Base-by-base conservation (phyloP, 495 filamentous ascomycete genomes). In the Annulohypoxylon stygium region DNA sequence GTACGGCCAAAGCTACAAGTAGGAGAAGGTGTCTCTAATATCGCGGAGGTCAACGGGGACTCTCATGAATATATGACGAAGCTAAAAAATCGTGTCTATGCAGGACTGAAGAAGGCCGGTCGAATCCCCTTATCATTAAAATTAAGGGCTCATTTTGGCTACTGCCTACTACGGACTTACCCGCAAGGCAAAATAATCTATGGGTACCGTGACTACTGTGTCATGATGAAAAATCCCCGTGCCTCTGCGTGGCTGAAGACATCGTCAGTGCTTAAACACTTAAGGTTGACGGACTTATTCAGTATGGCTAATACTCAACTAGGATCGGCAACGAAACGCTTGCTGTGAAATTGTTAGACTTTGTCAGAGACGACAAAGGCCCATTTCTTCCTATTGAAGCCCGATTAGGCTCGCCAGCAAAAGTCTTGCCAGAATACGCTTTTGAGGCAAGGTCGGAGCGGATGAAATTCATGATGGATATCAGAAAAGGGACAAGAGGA, bases 121-220 rank as follows among this genome's bases (percentile, higher is more conserved):
- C 55, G 65, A 54, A 41, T 79, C 26, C 71, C 74, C 7, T 33
- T 80, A 14, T 76, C 83, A 36, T 74, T 89, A 37, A 80, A 81
- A 1, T 83, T 93, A 85, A 83, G 87, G 20, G 82, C 90, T 3
- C 81, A 85, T 36, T 85, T 92, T 48, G 91, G 90, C 0, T 79
- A 81, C 0, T 82, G 89, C 30, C 70, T 84, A 7, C 78, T 92
- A 12, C 78, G 79, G 8, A 70, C 78, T 12, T 91, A 85, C 41
- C 78, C 78, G 11, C 78, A 80, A 20, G 79, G 69, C 11, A 79
- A 80, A 36, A 7, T 45, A 0, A 69, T 74, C 7, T 86, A 86
- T 59, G 74, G 74, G 0, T 84, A 88, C 43, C 74, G 82, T 6
- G 83, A 91, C 9, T 89, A 92, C 34, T 64, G 75, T 36, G 71